Evolutionary conservation across 23 red algal genomes (phyloP).

Genomic region (Gracilaria domingensis): DNA sequence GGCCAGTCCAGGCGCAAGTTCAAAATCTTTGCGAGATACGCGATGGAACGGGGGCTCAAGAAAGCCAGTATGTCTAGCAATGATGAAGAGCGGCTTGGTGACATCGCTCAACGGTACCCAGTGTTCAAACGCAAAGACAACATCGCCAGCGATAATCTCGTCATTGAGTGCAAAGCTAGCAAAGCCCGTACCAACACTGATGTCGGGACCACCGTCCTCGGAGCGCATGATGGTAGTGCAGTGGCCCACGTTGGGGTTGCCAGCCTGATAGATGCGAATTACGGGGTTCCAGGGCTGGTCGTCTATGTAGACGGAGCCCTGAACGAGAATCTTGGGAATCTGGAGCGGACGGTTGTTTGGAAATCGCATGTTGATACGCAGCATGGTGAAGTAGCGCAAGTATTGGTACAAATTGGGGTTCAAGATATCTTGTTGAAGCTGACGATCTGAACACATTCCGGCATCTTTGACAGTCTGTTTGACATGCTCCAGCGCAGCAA

Average conservation of each 20-base stretch:
- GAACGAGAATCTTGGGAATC: conserved; percentile 79
- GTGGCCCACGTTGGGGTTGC: conserved; percentile 29
- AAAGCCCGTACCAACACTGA: conserved; percentile 70
- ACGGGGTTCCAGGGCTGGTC: conserved; percentile 87
- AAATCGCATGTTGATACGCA: conserved; percentile 62
- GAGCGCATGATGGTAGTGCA: conserved; percentile 63
- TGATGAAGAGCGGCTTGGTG: conserved; percentile 85
- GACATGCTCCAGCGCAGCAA: conserved; percentile 68
- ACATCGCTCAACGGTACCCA: conserved; percentile 76
- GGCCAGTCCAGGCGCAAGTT: conserved; percentile 76
- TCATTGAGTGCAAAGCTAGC: conserved; percentile 68
- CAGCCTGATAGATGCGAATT: conserved; percentile 71
- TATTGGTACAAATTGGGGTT: conserved; percentile 65
- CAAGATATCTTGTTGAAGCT: conserved; percentile 45
- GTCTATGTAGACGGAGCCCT: conserved; percentile 76
- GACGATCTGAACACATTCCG: conserved; percentile 59
- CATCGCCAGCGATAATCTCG: conserved; percentile 82
- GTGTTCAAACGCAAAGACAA: conserved; percentile 86
- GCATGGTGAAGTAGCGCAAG: conserved; percentile 70
- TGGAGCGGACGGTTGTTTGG: conserved; percentile 64
- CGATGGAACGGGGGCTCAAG: conserved; percentile 70
- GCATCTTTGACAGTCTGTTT: conserved; percentile 35
- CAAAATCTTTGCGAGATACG: conserved; percentile 57
- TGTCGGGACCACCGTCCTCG: conserved; percentile 45
- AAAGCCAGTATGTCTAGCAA: conserved; percentile 78